These are phyloP conservation scores for Panicum miliaceum DNA, from an alignment of 176 grass and related monocot species.

Conservation along the genomic window DNA sequence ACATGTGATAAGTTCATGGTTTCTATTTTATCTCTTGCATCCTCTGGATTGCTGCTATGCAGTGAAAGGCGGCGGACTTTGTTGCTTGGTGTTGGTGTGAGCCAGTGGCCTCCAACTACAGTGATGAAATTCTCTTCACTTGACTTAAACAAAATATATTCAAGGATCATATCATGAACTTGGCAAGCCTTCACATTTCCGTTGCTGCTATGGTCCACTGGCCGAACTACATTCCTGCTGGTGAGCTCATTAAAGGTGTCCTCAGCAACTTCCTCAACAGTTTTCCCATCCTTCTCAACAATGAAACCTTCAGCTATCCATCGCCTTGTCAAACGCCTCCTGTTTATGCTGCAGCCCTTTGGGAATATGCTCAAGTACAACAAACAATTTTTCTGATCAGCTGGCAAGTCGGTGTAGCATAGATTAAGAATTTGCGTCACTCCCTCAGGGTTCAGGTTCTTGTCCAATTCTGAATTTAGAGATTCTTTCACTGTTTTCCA, in stretches of 20 bases:
- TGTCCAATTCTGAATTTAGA: background rate
- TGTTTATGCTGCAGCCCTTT: background rate
- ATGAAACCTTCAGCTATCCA: conserved; percentile 33
- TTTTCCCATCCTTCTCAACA: conserved; percentile 7
- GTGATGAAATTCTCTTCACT: conserved; percentile 44
- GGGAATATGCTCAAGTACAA: conserved; percentile 37
- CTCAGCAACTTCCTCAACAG: background rate
- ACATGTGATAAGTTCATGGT: conserved; percentile 31
- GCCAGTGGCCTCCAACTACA: conserved; percentile 29
- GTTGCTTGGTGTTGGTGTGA: background rate
- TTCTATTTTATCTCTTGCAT: background rate
- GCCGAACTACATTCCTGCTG: background rate
- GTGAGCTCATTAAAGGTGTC: background rate
- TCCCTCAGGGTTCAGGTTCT: background rate
- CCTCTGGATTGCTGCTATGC: background rate
- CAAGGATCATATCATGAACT: conserved; percentile 30
- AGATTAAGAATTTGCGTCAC: background rate
- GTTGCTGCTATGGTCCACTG: background rate
- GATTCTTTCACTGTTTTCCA: background rate
- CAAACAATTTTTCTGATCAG: background rate
- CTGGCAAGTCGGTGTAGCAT: conserved; percentile 13
- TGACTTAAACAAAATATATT: conserved; percentile 37
- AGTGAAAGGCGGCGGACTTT: conserved; percentile 25
- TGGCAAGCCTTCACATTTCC: conserved; percentile 17
- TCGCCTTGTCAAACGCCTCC: background rate